phyloP scores from a whole-genome alignment of 768 basidiomycete genomes.

The Kwoniella sp. region DNA sequence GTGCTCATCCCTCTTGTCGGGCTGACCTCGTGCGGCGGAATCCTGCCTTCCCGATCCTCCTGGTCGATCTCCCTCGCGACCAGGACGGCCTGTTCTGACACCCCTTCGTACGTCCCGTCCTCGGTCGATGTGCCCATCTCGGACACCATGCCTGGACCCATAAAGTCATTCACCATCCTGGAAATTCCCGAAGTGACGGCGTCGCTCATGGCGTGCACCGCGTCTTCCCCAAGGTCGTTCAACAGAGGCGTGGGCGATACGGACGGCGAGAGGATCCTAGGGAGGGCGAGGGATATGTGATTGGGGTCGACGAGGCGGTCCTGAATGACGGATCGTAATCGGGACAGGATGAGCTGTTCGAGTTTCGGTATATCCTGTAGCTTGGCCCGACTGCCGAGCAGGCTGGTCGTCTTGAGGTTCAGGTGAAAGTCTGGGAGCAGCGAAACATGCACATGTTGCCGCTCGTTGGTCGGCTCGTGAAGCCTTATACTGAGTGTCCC shows the following conservation, averaged over 20 bases:
- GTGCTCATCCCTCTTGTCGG: constrained; percentile 14
- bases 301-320: constrained; percentile 50
- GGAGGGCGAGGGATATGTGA: constrained; percentile 39
- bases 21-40: constrained; percentile 2
- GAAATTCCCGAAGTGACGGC: constrained; percentile 21
- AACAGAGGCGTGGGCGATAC: constrained; percentile 30
- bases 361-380: constrained; percentile 95
- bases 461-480: constrained; percentile 49
- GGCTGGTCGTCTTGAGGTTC: constrained; percentile 77
- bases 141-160: constrained; percentile 5
- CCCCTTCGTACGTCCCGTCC: constrained; percentile 6
- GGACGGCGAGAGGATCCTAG: constrained; percentile 33
- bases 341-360: constrained; percentile 85
- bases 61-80: constrained; percentile 9
- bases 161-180: constrained; percentile 29
- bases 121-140: constrained; percentile 5
- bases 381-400: constrained; percentile 95
- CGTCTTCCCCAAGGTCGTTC: constrained; percentile 31
- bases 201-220: constrained; percentile 34
- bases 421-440: constrained; percentile 83
- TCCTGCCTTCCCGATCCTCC: constrained; percentile 8
- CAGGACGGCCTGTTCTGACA: neutral
- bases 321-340: constrained; percentile 62
- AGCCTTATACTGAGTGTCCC: constrained; percentile 54
- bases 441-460: constrained; percentile 65